These are phyloP conservation scores for Porphyridium purpureum DNA, from an alignment of 23 red algal species.

Conservation along the genomic window DNA sequence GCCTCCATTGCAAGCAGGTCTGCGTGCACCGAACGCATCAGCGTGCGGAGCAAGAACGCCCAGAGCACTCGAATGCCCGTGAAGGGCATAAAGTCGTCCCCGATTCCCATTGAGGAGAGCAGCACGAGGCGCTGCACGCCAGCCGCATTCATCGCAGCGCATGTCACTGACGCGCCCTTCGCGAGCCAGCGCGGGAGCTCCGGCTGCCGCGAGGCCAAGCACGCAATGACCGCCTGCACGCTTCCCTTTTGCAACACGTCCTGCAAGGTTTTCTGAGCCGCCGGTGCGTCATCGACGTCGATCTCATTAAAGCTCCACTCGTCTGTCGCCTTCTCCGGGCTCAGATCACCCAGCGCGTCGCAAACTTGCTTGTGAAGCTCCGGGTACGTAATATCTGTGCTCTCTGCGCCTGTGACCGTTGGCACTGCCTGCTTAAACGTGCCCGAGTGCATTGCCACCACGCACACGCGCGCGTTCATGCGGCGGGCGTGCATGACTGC, in stretches of 20 bases:
- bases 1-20: not conserved
- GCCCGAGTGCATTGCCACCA: no score
- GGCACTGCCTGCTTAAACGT: no score
- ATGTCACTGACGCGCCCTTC: not conserved
- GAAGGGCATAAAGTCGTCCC: constrained; percentile 4
- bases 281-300: no score
- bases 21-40: not conserved
- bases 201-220: constrained; percentile 1
- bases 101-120: constrained; percentile 7
- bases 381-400: no score
- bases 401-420: no score
- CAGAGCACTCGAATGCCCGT: not conserved
- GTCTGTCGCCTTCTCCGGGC: no score
- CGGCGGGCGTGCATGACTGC: not conserved
- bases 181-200: not conserved
- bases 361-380: no score
- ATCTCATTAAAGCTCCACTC: no score
- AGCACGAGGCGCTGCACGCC: not conserved
- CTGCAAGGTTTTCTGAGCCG: no score
- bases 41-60: not conserved
- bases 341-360: no score
- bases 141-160: not conserved
- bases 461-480: not conserved
- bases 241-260: no score
- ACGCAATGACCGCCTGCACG: constrained; percentile 2